Percentiles rank a stretch among this genome's conserved stretches.
Evolutionary conservation across 371 early-diverging fungal species (phyloP).

Genomic region (Synchytrium microbalum): DNA sequence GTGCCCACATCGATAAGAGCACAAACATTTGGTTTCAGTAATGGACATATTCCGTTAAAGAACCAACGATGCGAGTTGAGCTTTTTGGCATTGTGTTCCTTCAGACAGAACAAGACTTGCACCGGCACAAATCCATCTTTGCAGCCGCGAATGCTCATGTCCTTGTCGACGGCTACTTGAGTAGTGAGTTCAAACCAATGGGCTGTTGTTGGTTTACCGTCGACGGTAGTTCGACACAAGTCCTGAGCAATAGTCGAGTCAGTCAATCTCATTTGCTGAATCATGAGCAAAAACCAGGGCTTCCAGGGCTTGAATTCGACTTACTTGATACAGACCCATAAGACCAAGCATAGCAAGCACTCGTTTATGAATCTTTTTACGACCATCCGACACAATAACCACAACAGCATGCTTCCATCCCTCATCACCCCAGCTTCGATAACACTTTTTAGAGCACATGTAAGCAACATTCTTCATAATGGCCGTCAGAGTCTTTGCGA

Average conservation of each 20-base stretch:
- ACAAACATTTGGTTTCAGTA: conserved; percentile 77
- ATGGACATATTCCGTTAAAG: conserved; percentile 82
- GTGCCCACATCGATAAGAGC: conserved; percentile 91
- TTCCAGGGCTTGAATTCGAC: conserved; percentile 32
- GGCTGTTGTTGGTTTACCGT: conserved; percentile 42
- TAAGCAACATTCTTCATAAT: conserved; percentile 59
- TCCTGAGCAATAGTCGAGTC: too few relatives aligned
- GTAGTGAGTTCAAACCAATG: conserved; percentile 91
- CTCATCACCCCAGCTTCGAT: conserved; percentile 59
- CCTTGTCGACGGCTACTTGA: conserved; percentile 62
- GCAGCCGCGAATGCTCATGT: conserved; percentile 41
- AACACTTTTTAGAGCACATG: conserved; percentile 54
- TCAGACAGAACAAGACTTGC: conserved; percentile 84
- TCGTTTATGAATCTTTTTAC: conserved; percentile 46
- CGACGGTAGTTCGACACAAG: conserved; percentile 31
- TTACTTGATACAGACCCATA: conserved; percentile 36
- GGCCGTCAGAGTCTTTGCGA: conserved; percentile 31
- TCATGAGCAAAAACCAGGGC: conserved; percentile 45
- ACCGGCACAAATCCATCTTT: conserved; percentile 72
- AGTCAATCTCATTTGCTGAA: conserved; percentile 23
- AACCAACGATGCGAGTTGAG: conserved; percentile 97
- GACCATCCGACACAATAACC: conserved; percentile 78
- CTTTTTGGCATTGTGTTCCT: conserved; percentile 53
- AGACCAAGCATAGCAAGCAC: conserved; percentile 31
- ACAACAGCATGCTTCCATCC: conserved; percentile 80